phyloP scores from a whole-genome alignment of 1,139 yeast genomes.

The Yamadazyma sp. region DNA sequence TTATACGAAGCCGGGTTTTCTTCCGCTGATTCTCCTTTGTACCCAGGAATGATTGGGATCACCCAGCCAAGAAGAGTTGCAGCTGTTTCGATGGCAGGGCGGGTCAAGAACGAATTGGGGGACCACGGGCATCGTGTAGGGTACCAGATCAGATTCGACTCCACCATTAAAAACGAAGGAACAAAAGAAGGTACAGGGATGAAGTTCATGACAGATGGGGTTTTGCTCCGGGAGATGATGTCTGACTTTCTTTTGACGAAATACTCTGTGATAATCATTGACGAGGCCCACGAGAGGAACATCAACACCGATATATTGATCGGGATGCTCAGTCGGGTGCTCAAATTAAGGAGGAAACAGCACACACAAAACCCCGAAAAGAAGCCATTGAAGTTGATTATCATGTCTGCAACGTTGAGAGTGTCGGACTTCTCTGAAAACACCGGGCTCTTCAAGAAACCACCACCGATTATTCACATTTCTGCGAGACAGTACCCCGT shows the following conservation, averaged over 20 bases:
- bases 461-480: constrained; percentile 91
- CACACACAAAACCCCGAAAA: constrained; percentile 46
- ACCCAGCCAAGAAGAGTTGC: constrained; percentile 99
- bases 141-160: constrained; percentile 88
- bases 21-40: constrained; percentile 50
- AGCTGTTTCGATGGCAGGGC: constrained; percentile 93
- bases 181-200: constrained; percentile 60
- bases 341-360: constrained; percentile 66
- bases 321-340: constrained; percentile 91
- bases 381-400: constrained; percentile 64
- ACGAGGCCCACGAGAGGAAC: constrained; percentile 97
- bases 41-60: constrained; percentile 91
- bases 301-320: constrained; percentile 93
- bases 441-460: constrained; percentile 58
- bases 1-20: constrained; percentile 90
- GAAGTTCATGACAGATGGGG: constrained; percentile 99
- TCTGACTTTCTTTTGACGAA: constrained; percentile 75
- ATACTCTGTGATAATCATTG: constrained; percentile 85
- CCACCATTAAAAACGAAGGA: constrained; percentile 60
- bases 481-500: constrained; percentile 96
- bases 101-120: constrained; percentile 85
- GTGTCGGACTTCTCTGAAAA: constrained; percentile 93
- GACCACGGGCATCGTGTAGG: constrained; percentile 77
- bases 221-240: constrained; percentile 88
- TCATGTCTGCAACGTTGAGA: constrained; percentile 95